Evolutionary conservation across 2,329 filamentous ascomycete genomes (phyloP), one percentile per base, ranked within the genome.

Genomic region (Nectriaceae sp.): DNA sequence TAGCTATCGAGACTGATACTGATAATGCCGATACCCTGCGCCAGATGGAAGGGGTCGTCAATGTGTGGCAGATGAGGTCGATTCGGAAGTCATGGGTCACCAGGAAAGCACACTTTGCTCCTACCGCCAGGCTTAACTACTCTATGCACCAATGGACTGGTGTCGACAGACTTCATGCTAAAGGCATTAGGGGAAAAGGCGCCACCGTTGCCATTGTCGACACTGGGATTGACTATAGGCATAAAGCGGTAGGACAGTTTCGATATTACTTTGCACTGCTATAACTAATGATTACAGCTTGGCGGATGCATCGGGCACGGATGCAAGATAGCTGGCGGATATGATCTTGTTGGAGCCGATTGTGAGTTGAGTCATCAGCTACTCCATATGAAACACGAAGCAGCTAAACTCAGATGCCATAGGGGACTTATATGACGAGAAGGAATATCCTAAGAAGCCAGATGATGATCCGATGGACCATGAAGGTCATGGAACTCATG

Each of bases 141-240:
- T 66, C 65, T 2, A 56, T 67, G n/a, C 70, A 73, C 37, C 60
- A 63, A 15, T 67, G 66, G 61, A 74, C 71, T 4, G 69, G 70
- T 3, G 71, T 74, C 2, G 65, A 71, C 19, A 65, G 59, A 43
- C 62, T 73, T 2, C 71, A 74, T 35, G 57, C 60, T 16, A 54
- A 57, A n/a, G 71, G 71, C 2, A 65, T 72, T 15, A 56, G 63
- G 8, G 71, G 71, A 3, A 67, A 66, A 37, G 70, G 70, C 2
- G 67, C 62, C 13, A 72, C 62, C 26, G 59, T 74, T 26, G 71
- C 70, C 8, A 59, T 74, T 21, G 65, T 74, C 33, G 71, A 74
- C 44, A 70, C 69, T 1, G 71, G 71, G 0, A 59, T 73, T 21
- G 69, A 72, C 42, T 74, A 74, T 39, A 67, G 61, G 1, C 71